Percentiles rank a stretch among this genome's conserved stretches.
phyloP scores from a whole-genome alignment of 345 rosid genomes.

The Clausena lansium region DNA sequence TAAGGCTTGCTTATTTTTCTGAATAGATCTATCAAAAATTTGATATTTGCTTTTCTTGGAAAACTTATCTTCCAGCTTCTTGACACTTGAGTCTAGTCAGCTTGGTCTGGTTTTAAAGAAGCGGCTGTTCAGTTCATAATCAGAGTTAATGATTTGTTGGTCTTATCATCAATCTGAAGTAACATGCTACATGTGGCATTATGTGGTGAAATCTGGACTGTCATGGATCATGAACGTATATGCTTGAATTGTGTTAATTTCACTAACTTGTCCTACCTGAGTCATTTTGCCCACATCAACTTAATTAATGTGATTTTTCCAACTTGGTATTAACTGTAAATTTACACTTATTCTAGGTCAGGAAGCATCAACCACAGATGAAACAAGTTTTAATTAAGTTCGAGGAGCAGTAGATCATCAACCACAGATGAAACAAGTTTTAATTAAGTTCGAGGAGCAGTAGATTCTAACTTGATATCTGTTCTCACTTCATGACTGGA shows the following conservation, averaged over 20 bases:
- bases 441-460: conserved; percentile 58
- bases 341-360: conserved; percentile 42
- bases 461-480: conserved; percentile 6
- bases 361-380: conserved; percentile 79
- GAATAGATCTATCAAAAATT: not conserved
- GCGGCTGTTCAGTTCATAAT: not conserved
- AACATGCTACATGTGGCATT: not conserved
- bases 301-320: not conserved
- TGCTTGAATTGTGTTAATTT: not conserved
- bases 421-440: conserved; percentile 62
- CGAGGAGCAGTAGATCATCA: conserved; percentile 55
- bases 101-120: not conserved
- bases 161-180: not conserved
- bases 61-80: not conserved
- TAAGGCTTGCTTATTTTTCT: conserved; percentile 31
- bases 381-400: conserved; percentile 60
- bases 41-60: not conserved
- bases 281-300: not conserved
- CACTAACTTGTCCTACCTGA: not conserved
- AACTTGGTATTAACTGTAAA: not conserved
- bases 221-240: not conserved
- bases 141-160: conserved; percentile 11
- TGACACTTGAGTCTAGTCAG: not conserved
- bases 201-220: not conserved
- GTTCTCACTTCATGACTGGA: no score